Evolutionary conservation across 345 rosid species (phyloP).

Genomic region (Garcia nutans): DNA sequence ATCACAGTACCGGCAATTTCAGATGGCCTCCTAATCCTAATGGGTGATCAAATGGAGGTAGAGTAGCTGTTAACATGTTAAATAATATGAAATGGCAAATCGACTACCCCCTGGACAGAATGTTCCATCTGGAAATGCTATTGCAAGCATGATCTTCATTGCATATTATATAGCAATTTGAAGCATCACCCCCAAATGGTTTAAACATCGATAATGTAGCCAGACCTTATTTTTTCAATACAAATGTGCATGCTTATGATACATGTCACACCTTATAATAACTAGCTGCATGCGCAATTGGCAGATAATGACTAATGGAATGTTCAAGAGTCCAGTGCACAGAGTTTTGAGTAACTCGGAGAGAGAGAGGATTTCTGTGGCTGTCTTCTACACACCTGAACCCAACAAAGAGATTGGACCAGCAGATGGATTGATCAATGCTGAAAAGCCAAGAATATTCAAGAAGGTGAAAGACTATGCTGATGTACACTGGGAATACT

Average conservation of each 20-base stretch:
- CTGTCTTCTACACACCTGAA: slow-evolving; percentile 25
- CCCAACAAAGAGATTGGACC: slow-evolving; percentile 33
- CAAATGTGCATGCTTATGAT: not conserved
- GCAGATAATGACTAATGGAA: slow-evolving; percentile 23
- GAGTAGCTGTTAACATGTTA: not conserved
- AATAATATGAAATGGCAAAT: not conserved
- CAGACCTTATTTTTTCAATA: too few species aligned
- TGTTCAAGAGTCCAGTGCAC: slow-evolving; percentile 25
- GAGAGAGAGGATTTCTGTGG: slow-evolving; percentile 16
- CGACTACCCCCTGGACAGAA: not conserved
- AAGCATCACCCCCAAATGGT: not conserved
- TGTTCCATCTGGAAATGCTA: not conserved
- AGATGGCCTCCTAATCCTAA: slow-evolving; percentile 18
- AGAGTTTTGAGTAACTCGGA: slow-evolving; percentile 24
- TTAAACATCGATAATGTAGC: not conserved
- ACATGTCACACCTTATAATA: not conserved
- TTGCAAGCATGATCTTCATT: not conserved
- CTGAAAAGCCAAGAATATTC: slow-evolving; percentile 20
- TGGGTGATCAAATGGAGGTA: slow-evolving; percentile 34
- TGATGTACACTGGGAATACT: slow-evolving; percentile 28
- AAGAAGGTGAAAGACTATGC: slow-evolving; percentile 28
- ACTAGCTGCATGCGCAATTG: not conserved
- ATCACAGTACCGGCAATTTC: slow-evolving; percentile 20
- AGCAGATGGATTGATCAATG: slow-evolving; percentile 26
- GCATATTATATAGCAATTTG: not conserved